phyloP scores from a whole-genome alignment of 257 asterid genomes.

The Asclepias syriaca region DNA sequence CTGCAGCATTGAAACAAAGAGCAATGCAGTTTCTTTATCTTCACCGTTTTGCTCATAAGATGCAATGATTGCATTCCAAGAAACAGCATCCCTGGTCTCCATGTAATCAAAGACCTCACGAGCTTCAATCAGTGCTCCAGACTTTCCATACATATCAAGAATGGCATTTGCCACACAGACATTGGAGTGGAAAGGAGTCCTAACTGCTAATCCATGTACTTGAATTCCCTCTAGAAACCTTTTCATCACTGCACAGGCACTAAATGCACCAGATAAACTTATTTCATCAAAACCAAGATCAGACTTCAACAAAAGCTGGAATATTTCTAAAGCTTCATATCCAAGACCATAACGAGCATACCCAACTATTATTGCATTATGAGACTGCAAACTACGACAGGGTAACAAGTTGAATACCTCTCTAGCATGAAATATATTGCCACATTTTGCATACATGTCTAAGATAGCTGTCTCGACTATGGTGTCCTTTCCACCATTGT shows the following conservation, averaged over 20 bases:
- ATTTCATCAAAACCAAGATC: constrained; percentile 70
- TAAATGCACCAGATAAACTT: constrained; percentile 69
- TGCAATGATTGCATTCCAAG: constrained; percentile 83
- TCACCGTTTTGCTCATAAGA: constrained; percentile 71
- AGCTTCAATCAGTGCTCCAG: constrained; percentile 62
- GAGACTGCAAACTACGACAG: constrained; percentile 56
- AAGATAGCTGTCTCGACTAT: constrained; percentile 76
- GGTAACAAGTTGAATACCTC: constrained; percentile 56
- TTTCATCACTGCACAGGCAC: constrained; percentile 62
- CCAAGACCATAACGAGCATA: constrained; percentile 66
- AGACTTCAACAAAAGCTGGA: constrained; percentile 44
- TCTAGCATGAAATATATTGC: constrained; percentile 44
- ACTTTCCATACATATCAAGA: constrained; percentile 87
- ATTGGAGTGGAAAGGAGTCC: constrained; percentile 44
- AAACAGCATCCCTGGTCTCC: constrained; percentile 74
- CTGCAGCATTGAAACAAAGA: constrained; percentile 58
- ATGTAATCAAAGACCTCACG: constrained; percentile 50
- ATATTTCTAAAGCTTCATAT: constrained; percentile 51
- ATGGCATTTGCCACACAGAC: constrained; percentile 74
- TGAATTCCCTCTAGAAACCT: constrained; percentile 53
- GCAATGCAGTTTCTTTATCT: constrained; percentile 39
- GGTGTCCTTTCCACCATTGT: constrained; percentile 49
- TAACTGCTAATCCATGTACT: constrained; percentile 62
- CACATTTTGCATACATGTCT: constrained; percentile 84
- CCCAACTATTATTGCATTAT: constrained; percentile 73